Base-by-base conservation (phyloP, 2,329 filamentous ascomycete species). In the Didymella pomorum region DNA sequence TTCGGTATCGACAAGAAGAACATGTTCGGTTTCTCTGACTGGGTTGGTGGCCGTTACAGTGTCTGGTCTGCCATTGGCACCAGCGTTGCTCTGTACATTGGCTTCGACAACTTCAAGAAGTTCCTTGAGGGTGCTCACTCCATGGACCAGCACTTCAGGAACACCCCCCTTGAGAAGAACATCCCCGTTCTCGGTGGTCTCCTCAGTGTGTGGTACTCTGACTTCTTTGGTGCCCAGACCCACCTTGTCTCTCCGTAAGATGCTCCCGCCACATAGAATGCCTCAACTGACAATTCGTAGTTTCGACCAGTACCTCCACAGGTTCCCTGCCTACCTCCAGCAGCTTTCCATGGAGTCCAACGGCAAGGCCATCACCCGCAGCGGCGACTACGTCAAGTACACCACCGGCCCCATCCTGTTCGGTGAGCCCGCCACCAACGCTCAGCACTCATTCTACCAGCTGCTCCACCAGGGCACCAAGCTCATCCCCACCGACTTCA, bases 381-480 rank as follows among this genome's bases (percentile, higher is more conserved):
- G 87, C 57, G 89, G 93, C 35, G 87, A 89, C 65, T 89, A 96
- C 61, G 93, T 96, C 75, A 97, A 97, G 83, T 99, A 99, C 84
- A 97, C 93, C 58, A 99, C 95, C 35, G 94, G 95, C 47, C 87
- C 95, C 53, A 94, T 99, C 76, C 84, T 99, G 64, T 99, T 99
- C 77, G 95, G 95, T 75, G 95, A 99, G 85, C 95, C 95, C 52
- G 96, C 93, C 80, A 99, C 95, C 79, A 99, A 99, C 78, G 95
- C 95, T 43, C 95, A 99, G 84, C 95, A 99, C 87, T 98, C 95
- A 61, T 99, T 99, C 89, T 99, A 96, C 89, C 95, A 99, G 86
- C 89, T 99, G 46, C 88, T 99, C 59, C 95, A 99, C 85, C 95
- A 99, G 81, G 95, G 95, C 73, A 99, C 95, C 71, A 98, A 98